Conservation (phyloP, 2,329 filamentous ascomycete species). For the Colletotrichum truncatum region DNA sequence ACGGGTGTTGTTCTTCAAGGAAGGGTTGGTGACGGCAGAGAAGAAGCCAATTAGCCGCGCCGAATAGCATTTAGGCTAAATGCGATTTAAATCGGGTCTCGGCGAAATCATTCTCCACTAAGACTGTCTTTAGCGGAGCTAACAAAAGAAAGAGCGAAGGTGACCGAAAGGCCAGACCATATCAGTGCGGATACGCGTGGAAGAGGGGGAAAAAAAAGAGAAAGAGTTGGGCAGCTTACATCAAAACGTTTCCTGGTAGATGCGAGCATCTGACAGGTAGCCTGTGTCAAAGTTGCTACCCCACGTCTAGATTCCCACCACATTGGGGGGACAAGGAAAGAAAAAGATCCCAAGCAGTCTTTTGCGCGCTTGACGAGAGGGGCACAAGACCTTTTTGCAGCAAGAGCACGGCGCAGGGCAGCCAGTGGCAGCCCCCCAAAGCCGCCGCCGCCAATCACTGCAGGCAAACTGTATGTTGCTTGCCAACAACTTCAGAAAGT, state of each 20-base stretch:
- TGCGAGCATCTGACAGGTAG: background rate
- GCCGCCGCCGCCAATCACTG: slow-evolving; percentile 2
- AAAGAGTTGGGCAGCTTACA: background rate
- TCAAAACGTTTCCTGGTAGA: background rate
- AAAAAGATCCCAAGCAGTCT: background rate
- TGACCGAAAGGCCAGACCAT: slow-evolving; percentile 1
- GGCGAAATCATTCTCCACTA: slow-evolving; percentile 14
- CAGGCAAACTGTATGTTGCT: too few relatives aligned
- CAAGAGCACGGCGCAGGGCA: background rate
- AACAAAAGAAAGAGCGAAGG: background rate
- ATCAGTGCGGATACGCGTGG: background rate
- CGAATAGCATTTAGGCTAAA: slow-evolving; percentile 29
- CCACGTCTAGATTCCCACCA: background rate
- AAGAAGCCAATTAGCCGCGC: slow-evolving; percentile 29
- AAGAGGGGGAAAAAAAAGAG: too few relatives aligned
- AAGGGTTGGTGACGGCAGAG: slow-evolving; percentile 9
- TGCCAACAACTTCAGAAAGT: background rate
- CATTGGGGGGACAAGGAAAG: background rate
- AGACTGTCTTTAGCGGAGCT: background rate
- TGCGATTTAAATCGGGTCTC: slow-evolving; percentile 18
- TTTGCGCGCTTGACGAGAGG: background rate
- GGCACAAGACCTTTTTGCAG: slow-evolving; percentile 6
- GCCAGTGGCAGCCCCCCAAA: slow-evolving; percentile 25
- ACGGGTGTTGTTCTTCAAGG: background rate
- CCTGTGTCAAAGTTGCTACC: background rate